A percentile compares a stretch with the other conserved stretches of the same genome.
These are phyloP conservation scores for Streptanthus diversifolius DNA, from an alignment of 345 rosid species.

Conservation along the genomic window DNA sequence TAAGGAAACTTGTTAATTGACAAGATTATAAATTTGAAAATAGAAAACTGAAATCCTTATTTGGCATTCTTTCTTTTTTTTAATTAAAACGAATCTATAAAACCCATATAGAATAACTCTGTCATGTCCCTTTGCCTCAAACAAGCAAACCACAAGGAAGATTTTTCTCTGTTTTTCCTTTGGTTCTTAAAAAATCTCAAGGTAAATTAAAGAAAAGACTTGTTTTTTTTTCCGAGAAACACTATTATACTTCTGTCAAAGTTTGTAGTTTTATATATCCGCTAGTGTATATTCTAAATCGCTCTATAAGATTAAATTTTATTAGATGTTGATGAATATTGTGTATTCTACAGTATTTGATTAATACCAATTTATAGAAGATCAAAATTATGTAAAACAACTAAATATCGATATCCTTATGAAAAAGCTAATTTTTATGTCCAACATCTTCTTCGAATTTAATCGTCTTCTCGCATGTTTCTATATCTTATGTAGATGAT, in stretches of 20 bases:
- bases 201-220: background rate
- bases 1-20: background rate
- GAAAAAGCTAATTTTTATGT: background rate
- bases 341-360: background rate
- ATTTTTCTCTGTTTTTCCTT: background rate
- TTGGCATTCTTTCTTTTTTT: background rate
- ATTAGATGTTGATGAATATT: background rate
- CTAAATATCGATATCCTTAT: background rate
- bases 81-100: background rate
- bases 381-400: background rate
- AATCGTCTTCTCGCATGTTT: background rate
- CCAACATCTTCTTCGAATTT: background rate
- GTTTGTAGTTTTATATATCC: background rate
- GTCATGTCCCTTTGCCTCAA: background rate
- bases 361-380: background rate
- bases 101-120: background rate
- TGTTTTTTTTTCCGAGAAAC: background rate
- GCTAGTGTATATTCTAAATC: background rate
- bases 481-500: constrained; percentile 28
- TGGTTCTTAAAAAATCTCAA: background rate
- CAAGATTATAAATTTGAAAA: background rate
- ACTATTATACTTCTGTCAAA: background rate
- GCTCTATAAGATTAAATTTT: background rate
- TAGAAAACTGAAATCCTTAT: background rate
- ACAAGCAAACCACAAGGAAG: background rate